Evolutionary conservation across 352 stramenopile species (phyloP).

Genomic region (Pythium insidiosum): DNA sequence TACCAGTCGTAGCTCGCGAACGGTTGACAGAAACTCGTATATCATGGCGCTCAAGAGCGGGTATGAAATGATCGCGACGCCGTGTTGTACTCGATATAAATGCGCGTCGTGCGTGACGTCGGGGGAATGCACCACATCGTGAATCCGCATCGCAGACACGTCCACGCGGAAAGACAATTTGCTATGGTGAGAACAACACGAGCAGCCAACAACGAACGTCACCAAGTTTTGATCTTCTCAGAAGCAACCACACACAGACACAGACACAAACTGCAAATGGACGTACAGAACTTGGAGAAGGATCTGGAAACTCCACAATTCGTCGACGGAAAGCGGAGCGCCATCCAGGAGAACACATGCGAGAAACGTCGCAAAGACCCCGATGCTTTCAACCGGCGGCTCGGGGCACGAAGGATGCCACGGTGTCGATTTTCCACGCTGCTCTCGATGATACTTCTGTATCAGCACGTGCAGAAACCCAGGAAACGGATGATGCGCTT

Average conservation of each 20-base stretch:
- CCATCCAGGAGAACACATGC: constrained; percentile 44
- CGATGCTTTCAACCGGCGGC: constrained; percentile 75
- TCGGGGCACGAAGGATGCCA: constrained; percentile 52
- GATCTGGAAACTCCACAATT: constrained; percentile 66
- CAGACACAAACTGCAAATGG: background rate
- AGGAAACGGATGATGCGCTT: constrained; percentile 69
- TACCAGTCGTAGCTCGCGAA: constrained; percentile 73
- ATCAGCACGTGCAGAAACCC: constrained; percentile 68
- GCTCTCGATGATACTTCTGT: constrained; percentile 81
- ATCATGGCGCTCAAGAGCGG: constrained; percentile 14
- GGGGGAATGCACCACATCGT: constrained; percentile 5
- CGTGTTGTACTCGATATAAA: constrained; percentile 6
- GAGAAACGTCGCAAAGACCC: constrained; percentile 74
- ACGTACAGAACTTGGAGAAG: constrained; percentile 83
- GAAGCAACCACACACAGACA: no score
- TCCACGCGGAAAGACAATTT: constrained; percentile 16
- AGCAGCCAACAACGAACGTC: background rate
- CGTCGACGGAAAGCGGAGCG: constrained; percentile 38
- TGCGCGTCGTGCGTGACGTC: constrained; percentile 1
- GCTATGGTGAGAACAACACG: constrained; percentile 1
- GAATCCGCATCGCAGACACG: constrained; percentile 8
- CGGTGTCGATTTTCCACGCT: constrained; percentile 29
- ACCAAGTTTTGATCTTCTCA: background rate
- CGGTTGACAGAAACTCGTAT: constrained; percentile 62
- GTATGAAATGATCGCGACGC: constrained; percentile 12